A percentile compares a stretch with the other conserved stretches of the same genome.
These are phyloP conservation scores for Malania oleifera DNA, from an alignment of 164 flowering plant genomes.

Conservation along the genomic window DNA sequence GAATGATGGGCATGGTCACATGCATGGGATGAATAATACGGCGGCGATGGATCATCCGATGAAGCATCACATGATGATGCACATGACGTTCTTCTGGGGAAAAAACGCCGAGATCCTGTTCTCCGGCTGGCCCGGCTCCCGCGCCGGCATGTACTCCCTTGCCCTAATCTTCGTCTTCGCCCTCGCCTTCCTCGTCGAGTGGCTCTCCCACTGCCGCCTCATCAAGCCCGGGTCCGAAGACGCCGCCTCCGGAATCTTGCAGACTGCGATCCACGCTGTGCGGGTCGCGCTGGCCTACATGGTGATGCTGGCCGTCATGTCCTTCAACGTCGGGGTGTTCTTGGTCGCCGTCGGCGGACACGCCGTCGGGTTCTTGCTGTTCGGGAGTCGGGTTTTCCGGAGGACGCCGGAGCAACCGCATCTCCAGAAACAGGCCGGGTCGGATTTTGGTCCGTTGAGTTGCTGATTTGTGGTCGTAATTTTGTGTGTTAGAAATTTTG, in stretches of 20 bases:
- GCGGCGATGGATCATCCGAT: background rate
- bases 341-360: constrained; percentile 38
- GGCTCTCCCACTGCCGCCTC: constrained; percentile 26
- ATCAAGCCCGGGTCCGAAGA: background rate
- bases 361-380: constrained; percentile 30
- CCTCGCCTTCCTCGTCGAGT: constrained; percentile 25
- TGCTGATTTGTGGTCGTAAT: constrained; percentile 15
- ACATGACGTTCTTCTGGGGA: constrained; percentile 61
- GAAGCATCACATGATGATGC: constrained; percentile 30
- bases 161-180: constrained; percentile 24
- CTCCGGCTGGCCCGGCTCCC: constrained; percentile 37
- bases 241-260: constrained; percentile 16
- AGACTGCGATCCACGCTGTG: constrained; percentile 21
- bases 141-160: constrained; percentile 28
- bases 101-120: constrained; percentile 32
- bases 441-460: constrained; percentile 21
- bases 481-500: no score
- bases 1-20: no score
- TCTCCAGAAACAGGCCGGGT: background rate
- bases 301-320: constrained; percentile 45
- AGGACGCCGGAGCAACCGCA: background rate
- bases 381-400: constrained; percentile 33
- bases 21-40: constrained; percentile 13
- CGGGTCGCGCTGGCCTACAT: constrained; percentile 30
- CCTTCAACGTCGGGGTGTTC: constrained; percentile 38